Conservation (phyloP, 306 rosid genomes). For the Trifolium repens region DNA sequence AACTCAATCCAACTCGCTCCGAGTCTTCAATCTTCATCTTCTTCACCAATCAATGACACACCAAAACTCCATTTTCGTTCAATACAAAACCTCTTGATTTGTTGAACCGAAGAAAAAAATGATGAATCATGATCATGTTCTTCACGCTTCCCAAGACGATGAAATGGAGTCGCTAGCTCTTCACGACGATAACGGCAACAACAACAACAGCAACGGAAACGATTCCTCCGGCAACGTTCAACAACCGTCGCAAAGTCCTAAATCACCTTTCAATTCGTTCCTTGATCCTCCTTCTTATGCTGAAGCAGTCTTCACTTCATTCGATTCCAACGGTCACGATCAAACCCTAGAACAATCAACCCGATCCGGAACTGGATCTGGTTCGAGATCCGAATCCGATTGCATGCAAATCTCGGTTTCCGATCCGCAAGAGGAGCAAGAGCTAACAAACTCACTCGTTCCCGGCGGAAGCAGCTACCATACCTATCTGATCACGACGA, state of each 20-base stretch:
- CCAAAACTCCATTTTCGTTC: not conserved
- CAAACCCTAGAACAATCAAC: slow-evolving; percentile 26
- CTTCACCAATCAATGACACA: slow-evolving; percentile 29
- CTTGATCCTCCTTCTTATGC: slow-evolving; percentile 76
- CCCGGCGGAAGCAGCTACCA: slow-evolving; percentile 69
- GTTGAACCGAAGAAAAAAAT: slow-evolving; percentile 21
- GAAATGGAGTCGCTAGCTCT: slow-evolving; percentile 59
- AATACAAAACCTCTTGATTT: not conserved
- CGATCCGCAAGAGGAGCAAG: slow-evolving; percentile 87
- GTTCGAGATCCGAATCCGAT: slow-evolving; percentile 40
- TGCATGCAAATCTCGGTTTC: slow-evolving; percentile 69
- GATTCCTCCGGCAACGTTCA: slow-evolving; percentile 29
- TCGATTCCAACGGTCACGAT: slow-evolving; percentile 55
- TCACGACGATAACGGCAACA: slow-evolving; percentile 30
- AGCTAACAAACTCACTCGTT: slow-evolving; percentile 71
- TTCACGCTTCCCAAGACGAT: slow-evolving; percentile 45
- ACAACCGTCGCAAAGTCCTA: slow-evolving; percentile 50
- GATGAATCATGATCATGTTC: slow-evolving; percentile 47
- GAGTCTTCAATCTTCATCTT: slow-evolving; percentile 1
- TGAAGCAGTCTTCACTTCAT: slow-evolving; percentile 71
- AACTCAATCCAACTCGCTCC: slow-evolving; percentile 16
- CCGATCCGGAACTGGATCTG: slow-evolving; percentile 42
- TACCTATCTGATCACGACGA: slow-evolving; percentile 76
- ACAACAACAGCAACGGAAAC: not conserved
- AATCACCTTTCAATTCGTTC: slow-evolving; percentile 53